Evolutionary conservation across 2,329 filamentous ascomycete genomes (phyloP), one percentile per base, ranked within the genome.

Genomic region (Alternaria triticimaculans): DNA sequence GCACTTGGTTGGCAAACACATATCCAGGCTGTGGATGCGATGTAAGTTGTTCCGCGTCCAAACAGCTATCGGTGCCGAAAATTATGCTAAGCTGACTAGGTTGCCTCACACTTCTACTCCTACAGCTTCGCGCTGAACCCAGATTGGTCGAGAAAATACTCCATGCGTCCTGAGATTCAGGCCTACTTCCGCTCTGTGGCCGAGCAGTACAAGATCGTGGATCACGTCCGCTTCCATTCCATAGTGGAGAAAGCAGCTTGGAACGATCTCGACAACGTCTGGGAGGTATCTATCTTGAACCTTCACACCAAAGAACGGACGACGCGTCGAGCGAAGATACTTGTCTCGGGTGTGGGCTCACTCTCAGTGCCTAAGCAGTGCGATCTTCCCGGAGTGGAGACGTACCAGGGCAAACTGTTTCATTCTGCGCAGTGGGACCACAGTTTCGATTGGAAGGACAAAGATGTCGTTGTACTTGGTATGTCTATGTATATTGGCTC

Each of bases 111-210:
- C 77, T 88, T 87, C 75, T 90, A 90, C 72, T 87, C 87, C 65
- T 89, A 88, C 71, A 86, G 86, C 7, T 89, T 87, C 82, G 83
- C 84, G 48, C 84, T 85, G 5, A 90, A 89, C 70, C 84, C 84
- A 7, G 82, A 84, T 43, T 90, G 88, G 88, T 82, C 83, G 18
- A 84, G 84, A 59, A 87, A 89, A 72, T 89, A 87, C 70, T 82
- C 86, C 0, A 78, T 82, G 0, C 85, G 85, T 1, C 78, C 79
- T 1, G 88, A 90, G 71, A 89, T 90, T 45, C 81, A 83, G 44
- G 76, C 79, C 3, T 90, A 90, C 63, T 81, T 89, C 25, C 77
- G 82, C 15, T 65, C 54, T 1, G 74, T 79, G 12, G 74, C 72
- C 3, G 72, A 79, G 44, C 64, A 70, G 26, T 78, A 77, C 55